A percentile compares a stretch with the other conserved stretches of the same genome.
These are phyloP conservation scores for Thermoascus crustaceus DNA, from an alignment of 2,329 filamentous ascomycete genomes.

Conservation along the genomic window DNA sequence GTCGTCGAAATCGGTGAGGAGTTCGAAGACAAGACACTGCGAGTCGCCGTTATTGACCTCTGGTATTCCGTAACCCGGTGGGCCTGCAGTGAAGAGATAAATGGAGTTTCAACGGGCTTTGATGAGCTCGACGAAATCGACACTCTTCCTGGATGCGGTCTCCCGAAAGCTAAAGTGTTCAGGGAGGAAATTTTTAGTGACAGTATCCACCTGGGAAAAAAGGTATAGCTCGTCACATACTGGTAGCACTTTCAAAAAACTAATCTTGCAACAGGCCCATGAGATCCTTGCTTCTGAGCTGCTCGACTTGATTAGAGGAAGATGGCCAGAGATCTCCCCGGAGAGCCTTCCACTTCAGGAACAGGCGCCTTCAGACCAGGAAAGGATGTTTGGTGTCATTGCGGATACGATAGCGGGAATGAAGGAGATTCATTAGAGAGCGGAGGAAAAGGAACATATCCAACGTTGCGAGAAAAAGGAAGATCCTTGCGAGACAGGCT, in stretches of 20 bases:
- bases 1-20: conserved; percentile 28
- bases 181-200: conserved; percentile 29
- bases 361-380: too few species aligned
- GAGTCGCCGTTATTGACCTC: conserved; percentile 26
- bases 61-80: conserved; percentile 24
- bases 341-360: conserved; percentile 9
- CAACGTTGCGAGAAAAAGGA: too few species aligned
- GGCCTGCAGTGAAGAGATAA: conserved; percentile 6
- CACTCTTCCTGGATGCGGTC: conserved; percentile 27
- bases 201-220: conserved; percentile 28
- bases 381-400: too few species aligned
- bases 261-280: conserved; percentile 8
- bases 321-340: conserved; percentile 14
- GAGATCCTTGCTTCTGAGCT: conserved; percentile 11
- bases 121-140: conserved; percentile 21
- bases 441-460: background rate
- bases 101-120: conserved; percentile 8
- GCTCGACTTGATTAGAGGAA: conserved; percentile 8
- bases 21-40: conserved; percentile 23
- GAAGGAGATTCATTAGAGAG: too few species aligned
- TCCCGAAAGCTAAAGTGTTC: conserved; percentile 23
- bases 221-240: conserved; percentile 1
- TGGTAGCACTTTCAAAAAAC: background rate
- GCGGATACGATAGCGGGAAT: too few species aligned
- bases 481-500: too few species aligned